These are phyloP conservation scores for Camellia lanceoleosa DNA, from an alignment of 148 eudicot genomes.

Conservation along the genomic window DNA sequence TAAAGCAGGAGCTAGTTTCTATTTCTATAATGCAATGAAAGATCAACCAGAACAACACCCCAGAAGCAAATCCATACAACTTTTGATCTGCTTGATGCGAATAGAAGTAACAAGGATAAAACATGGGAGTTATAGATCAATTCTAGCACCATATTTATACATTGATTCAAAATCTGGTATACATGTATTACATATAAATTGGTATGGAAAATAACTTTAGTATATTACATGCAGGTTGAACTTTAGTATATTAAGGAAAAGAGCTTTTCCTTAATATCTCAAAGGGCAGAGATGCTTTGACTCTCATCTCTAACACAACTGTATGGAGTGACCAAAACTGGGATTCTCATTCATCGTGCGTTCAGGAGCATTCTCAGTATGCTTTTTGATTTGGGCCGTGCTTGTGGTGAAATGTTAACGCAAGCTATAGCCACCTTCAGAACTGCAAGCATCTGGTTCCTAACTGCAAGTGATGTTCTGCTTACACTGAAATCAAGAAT, in stretches of 20 bases:
- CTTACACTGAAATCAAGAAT: constrained; percentile 66
- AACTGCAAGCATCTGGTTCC: constrained; percentile 75
- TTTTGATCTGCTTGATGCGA: neutral
- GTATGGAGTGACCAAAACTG: neutral
- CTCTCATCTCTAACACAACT: neutral
- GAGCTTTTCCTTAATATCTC: neutral
- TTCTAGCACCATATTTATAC: neutral
- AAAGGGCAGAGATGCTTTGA: neutral
- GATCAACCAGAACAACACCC: no score
- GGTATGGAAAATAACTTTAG: neutral
- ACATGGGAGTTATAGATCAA: neutral
- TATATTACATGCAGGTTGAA: neutral
- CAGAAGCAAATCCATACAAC: no score
- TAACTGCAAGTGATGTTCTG: constrained; percentile 50
- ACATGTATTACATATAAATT: neutral
- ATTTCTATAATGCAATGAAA: no score
- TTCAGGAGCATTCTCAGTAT: constrained; percentile 74
- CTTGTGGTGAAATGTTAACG: constrained; percentile 63
- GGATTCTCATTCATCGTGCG: constrained; percentile 27
- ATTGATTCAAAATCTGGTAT: neutral
- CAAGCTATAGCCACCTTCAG: constrained; percentile 77
- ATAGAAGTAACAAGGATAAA: neutral
- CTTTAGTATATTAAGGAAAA: no score
- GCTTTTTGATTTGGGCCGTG: constrained; percentile 77
- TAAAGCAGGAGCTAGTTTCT: no score